These are phyloP conservation scores for Emiliania huxleyi DNA, from an alignment of 78 protist genomes.

Conservation along the genomic window DNA sequence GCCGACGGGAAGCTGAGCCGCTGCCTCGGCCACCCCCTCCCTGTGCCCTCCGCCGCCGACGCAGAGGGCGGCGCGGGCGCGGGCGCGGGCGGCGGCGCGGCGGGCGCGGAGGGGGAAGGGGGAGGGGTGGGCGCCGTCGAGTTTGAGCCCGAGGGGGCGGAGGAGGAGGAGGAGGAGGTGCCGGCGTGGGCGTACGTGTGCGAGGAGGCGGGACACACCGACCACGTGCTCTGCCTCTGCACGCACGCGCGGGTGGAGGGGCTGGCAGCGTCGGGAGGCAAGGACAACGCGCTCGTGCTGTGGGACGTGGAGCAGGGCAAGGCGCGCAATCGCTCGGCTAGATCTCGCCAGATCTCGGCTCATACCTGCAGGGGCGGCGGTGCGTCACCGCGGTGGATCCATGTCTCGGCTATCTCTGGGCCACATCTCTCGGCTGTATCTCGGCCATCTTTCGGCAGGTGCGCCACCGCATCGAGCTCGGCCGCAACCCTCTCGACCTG, in stretches of 20 bases:
- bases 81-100: neutral
- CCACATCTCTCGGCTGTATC: too few species aligned
- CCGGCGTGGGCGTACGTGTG: neutral
- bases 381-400: too few species aligned
- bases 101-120: neutral
- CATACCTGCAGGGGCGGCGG: too few species aligned
- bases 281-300: neutral
- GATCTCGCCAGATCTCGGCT: too few species aligned
- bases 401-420: too few species aligned
- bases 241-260: neutral
- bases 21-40: neutral
- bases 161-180: neutral
- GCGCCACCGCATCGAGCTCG: neutral
- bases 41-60: neutral
- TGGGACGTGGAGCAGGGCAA: neutral
- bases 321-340: too few species aligned
- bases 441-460: too few species aligned
- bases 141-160: neutral
- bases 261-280: conserved; percentile 1
- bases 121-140: neutral
- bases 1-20: neutral
- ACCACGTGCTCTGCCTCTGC: neutral
- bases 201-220: neutral
- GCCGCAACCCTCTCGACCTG: neutral
- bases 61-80: neutral